Base-by-base conservation (phyloP, 1,284 basidiomycete genomes). In the Coriolopsis trogii region DNA sequence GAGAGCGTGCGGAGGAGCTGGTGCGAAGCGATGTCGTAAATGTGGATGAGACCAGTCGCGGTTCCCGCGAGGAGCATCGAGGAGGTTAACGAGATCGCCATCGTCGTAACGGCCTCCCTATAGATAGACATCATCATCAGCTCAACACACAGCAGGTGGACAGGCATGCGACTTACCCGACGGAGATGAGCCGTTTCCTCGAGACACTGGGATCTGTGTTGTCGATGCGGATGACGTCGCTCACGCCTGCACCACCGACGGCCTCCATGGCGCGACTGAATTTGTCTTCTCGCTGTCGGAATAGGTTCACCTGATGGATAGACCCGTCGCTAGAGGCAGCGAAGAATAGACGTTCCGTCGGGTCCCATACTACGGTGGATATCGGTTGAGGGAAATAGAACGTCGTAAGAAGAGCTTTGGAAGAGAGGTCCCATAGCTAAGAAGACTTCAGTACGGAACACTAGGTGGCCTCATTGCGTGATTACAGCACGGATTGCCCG, bases 1-100 rank as follows among this genome's bases (percentile, higher is more conserved):
- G 83, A 78, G 58, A 97, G 83, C 15, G 87, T 89, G 29, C 93
- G 88, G 24, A 96, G 75, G 26, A 87, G 82, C 67, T 98, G 95
- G 62, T 95, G 91, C 1, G 95, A 96, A 1, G 90, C 84, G 29
- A 96, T 81, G 57, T 97, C 90, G 65, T 95, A 92, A 25, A 95
- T 68, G 53, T 91, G 82, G 41, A 98, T 82, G n/a, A 84, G 70
- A 6, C 93, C 93, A 0, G 79, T 71, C 2, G 78, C 67, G 0
- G 91, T 93, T 12, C 93, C 93, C 21, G 83, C 81, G 15, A 95
- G 71, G 28, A 95, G 80, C 26, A 89, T 76, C 0, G 89, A 81
- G 0, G 84, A 82, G 5, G 87, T 85, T 12, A 88, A 66, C 0
- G 94, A 95, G 37, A 96, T 82, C 1, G 85, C 71, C 4, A 98